Conservation (phyloP, 371 early-diverging fungal species). For the Coemansia sp. region DNA sequence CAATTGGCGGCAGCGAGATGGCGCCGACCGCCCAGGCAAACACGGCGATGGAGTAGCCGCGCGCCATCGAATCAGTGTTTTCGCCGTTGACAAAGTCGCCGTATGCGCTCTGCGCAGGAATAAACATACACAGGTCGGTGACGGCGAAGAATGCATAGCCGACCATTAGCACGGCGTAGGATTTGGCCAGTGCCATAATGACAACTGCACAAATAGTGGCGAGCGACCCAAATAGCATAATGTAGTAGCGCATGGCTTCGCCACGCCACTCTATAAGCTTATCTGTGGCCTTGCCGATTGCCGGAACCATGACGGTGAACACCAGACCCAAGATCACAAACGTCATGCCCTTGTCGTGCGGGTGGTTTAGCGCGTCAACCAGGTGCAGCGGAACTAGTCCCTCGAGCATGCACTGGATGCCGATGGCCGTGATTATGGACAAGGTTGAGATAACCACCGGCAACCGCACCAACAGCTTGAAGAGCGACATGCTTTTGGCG, state of each 20-base stretch:
- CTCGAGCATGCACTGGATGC: slow-evolving; percentile 42
- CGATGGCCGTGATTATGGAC: slow-evolving; percentile 18
- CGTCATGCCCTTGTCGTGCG: slow-evolving; percentile 15
- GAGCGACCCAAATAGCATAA: slow-evolving; percentile 26
- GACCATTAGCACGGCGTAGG: slow-evolving; percentile 32
- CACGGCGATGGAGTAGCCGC: slow-evolving; percentile 23
- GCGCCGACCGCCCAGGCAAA: slow-evolving; percentile 33
- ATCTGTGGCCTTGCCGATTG: slow-evolving; percentile 22
- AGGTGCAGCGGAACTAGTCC: slow-evolving; percentile 33
- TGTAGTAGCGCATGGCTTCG: slow-evolving; percentile 26
- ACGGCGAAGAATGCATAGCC: slow-evolving; percentile 30
- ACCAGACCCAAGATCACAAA: slow-evolving; percentile 38
- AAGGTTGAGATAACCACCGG: slow-evolving; percentile 30
- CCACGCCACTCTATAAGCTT: slow-evolving; percentile 17
- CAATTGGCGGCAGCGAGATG: slow-evolving; percentile 29
- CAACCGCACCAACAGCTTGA: slow-evolving; percentile 9
- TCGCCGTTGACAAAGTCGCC: slow-evolving; percentile 38
- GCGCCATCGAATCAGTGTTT: slow-evolving; percentile 27
- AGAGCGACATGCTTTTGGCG: slow-evolving; percentile 12
- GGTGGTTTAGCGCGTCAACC: slow-evolving; percentile 13
- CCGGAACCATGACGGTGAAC: slow-evolving; percentile 21
- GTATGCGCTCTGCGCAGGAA: slow-evolving; percentile 38
- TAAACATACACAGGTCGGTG: slow-evolving; percentile 23
- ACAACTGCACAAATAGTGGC: slow-evolving; percentile 6
- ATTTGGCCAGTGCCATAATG: slow-evolving; percentile 25